Base-by-base conservation (phyloP, 176 grass and related monocot species). In the Cenchrus purpureus region DNA sequence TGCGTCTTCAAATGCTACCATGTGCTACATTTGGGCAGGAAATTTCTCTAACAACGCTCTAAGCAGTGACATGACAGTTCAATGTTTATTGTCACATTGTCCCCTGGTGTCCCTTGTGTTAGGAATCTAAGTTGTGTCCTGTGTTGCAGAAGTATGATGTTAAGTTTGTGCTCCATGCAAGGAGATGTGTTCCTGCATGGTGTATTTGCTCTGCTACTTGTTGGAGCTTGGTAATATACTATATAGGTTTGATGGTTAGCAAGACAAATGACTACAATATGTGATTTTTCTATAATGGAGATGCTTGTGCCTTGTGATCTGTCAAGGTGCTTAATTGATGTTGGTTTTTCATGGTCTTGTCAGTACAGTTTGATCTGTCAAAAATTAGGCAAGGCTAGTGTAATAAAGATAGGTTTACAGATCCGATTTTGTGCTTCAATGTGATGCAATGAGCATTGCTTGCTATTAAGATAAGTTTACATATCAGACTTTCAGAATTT, bases 21-120 rank as follows among this genome's bases (percentile, higher is more conserved):
- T 68, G 85, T 80, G 82, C n/a, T 83, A 72, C 81, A 74, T 83
- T 40, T 74, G 81, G 15, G 81, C 81, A 40, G 69, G 54, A 83
- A 25, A 83, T 74, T 52, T n/a, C 50, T 80, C 29, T 75, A 54
- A 55, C 32, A 6, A 54, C 10, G 1, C 48, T 15, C 14, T 20
- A 22, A 32, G 9, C 25, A 19, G 15, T 1, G 45, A 14, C 3
- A 53, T 11, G 14, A 1, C 46, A 3, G 0, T 53, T 66, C 28
- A 12, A 14, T 65, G 16, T 51, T 32, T 34, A 20, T 59, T 17
- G 14, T 19, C 29, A 49, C 45, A 28, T 19, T 54, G 0, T 25
- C 25, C 25, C 25, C 25, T 25, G 16, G 10, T 34, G 0, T 15
- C 25, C 20, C 11, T 15, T 0, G 25, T 37, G 12, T 79, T 17